Evolutionary conservation across 768 basidiomycete genomes (phyloP), one percentile per base, ranked within the genome.

Genomic region (Termitomyces sp.): DNA sequence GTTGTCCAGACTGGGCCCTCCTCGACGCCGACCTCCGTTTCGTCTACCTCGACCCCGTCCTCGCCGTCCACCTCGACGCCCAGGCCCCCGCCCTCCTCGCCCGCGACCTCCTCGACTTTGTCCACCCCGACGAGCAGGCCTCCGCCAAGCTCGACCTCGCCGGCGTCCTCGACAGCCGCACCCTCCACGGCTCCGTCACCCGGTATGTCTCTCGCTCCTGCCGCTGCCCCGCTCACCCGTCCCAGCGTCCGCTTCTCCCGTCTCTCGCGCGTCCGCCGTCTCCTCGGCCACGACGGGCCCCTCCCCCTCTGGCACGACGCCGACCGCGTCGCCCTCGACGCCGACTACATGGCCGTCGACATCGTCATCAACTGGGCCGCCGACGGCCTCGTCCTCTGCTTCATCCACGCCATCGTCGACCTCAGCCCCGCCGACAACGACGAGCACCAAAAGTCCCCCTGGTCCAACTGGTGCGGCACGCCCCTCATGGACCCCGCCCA

Each of bases 391-490:
- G 89, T 93, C 58, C 78, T 94, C 35, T 93, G 92, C 70, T 94
- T 94, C 76, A 83, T 93, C 50, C 92, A 94, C 65, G 91, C 92
- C 43, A 84, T 84, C 33, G 82, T 83, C 59, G 90, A 93, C 78
- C 79, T 90, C 58, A 78, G 80, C 53, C 78, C 78, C 38, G 73
- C 72, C 10, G 89, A 92, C 76, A 90, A 91, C 65, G 87, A 92
- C 70, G 88, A 91, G 69, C 60, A 59, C 42, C 71, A 80, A 70
- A 92, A 88, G 72, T 85, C 88, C 1, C 72, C 78, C 33, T 94
- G 91, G 92, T 80, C 90, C 2, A 93, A 92, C 68, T 94, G 92
- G 91, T 94, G 92, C 71, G 88, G 88, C 56, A 92, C 92, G 0
- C 86, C 86, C 4, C 70, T 68, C 53, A 81, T 93, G 82, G 70